A percentile compares a stretch with the other conserved stretches of the same genome.
phyloP scores from a whole-genome alignment of 2,329 filamentous ascomycete genomes.

The Penicillium sp. region DNA sequence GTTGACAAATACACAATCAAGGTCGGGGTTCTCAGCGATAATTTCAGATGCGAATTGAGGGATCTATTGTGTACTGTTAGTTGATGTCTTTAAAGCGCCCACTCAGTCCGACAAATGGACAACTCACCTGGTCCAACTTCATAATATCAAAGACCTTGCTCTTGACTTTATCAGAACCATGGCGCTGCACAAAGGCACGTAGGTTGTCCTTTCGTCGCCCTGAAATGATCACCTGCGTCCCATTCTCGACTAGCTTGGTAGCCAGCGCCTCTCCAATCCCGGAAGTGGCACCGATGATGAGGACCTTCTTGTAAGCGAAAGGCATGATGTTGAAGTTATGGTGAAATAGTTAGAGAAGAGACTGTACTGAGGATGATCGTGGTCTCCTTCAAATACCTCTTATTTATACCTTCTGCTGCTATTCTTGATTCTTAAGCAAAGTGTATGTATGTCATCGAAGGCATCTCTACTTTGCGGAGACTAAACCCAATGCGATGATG shows the following conservation, averaged over 20 bases:
- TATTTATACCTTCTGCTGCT: neutral
- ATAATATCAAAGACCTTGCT: conserved; percentile 59
- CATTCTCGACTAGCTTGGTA: conserved; percentile 55
- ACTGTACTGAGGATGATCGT: neutral
- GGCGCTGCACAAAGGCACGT: conserved; percentile 53
- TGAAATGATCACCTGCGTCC: conserved; percentile 55
- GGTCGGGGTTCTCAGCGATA: conserved; percentile 21
- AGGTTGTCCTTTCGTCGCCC: conserved; percentile 60
- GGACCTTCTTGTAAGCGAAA: conserved; percentile 58
- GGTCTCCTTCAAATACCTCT: neutral
- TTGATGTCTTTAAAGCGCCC: neutral
- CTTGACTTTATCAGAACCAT: conserved; percentile 55
- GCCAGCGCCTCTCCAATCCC: conserved; percentile 58
- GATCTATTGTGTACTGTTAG: conserved; percentile 22
- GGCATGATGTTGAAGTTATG: conserved; percentile 40
- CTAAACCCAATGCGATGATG: conserved; percentile 18
- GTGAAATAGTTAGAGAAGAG: neutral
- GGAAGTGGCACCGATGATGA: conserved; percentile 59
- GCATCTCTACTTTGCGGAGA: conserved; percentile 15
- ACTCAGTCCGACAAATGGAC: too few species aligned
- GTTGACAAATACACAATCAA: conserved; percentile 30
- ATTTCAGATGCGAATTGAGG: conserved; percentile 32
- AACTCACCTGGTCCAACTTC: conserved; percentile 52
- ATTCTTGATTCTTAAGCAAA: conserved; percentile 2
- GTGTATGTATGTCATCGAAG: neutral